Conservation (phyloP, 495 filamentous ascomycete species). For the Lophiostoma macrostomum region DNA sequence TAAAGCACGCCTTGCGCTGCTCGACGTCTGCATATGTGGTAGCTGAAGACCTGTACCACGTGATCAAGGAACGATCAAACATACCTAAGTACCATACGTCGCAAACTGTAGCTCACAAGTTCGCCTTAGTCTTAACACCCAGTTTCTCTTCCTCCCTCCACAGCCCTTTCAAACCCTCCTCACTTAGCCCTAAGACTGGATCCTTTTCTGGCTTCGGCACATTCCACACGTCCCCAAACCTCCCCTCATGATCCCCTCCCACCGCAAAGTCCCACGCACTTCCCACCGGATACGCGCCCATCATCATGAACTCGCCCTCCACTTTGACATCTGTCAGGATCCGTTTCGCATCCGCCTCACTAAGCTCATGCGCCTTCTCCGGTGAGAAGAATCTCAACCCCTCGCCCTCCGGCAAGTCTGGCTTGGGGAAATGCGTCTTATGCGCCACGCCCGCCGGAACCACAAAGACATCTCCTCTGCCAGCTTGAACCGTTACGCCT, state of each 20-base stretch:
- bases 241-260: constrained; percentile 32
- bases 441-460: constrained; percentile 39
- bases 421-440: constrained; percentile 36
- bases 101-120: no score
- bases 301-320: constrained; percentile 34
- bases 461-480: constrained; percentile 42
- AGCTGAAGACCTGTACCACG: no score
- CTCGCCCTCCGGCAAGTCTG: constrained; percentile 12
- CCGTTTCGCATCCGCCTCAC: constrained; percentile 16
- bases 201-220: constrained; percentile 33
- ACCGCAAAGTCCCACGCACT: constrained; percentile 31
- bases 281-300: constrained; percentile 35
- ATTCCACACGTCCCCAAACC: constrained; percentile 27
- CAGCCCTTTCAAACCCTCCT: constrained; percentile 31
- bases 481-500: constrained; percentile 34
- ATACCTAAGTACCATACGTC: no score
- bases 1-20: no score
- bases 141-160: no score
- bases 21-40: no score
- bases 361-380: constrained; percentile 30
- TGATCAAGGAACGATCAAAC: no score
- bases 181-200: constrained; percentile 30
- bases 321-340: constrained; percentile 11
- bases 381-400: constrained; percentile 35
- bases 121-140: no score